Evolutionary conservation across 345 rosid genomes (phyloP).

Genomic region (Populus alba): DNA sequence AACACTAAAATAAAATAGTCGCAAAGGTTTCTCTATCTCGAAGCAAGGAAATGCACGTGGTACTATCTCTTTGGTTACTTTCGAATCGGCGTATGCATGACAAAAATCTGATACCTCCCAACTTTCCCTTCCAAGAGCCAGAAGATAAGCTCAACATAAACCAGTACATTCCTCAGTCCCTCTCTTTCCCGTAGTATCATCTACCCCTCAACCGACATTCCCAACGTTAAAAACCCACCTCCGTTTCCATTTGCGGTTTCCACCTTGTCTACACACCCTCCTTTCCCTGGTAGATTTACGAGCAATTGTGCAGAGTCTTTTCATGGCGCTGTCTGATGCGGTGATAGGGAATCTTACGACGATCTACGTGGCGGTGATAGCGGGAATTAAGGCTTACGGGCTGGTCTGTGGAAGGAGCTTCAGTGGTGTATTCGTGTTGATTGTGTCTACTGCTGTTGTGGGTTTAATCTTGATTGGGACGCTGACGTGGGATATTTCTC

Average conservation of each 20-base stretch:
- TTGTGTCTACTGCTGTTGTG: constrained; percentile 60
- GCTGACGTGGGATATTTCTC: constrained; percentile 88
- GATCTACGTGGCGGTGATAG: constrained; percentile 80
- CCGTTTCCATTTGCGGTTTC: neutral
- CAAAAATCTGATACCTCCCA: constrained; percentile 11
- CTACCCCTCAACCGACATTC: constrained; percentile 16
- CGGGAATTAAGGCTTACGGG: constrained; percentile 63
- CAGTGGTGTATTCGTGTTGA: constrained; percentile 66
- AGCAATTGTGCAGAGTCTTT: neutral
- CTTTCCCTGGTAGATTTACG: neutral
- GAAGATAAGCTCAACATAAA: constrained; percentile 20
- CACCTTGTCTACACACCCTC: neutral
- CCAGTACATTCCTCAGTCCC: neutral
- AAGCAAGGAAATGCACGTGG: constrained; percentile 12
- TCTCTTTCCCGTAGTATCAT: neutral
- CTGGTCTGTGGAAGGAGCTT: constrained; percentile 56
- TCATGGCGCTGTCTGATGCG: constrained; percentile 80
- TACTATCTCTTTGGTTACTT: constrained; percentile 5
- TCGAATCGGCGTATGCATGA: constrained; percentile 9
- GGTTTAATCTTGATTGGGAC: constrained; percentile 60
- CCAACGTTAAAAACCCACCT: constrained; percentile 2
- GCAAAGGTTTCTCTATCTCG: neutral
- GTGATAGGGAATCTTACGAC: constrained; percentile 77
- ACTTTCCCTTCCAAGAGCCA: neutral
- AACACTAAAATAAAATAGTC: neutral